Percentiles rank a stretch among this genome's conserved stretches.
These are phyloP conservation scores for Apiotrichum gamsii DNA, from an alignment of 1,284 basidiomycete species.

Conservation along the genomic window DNA sequence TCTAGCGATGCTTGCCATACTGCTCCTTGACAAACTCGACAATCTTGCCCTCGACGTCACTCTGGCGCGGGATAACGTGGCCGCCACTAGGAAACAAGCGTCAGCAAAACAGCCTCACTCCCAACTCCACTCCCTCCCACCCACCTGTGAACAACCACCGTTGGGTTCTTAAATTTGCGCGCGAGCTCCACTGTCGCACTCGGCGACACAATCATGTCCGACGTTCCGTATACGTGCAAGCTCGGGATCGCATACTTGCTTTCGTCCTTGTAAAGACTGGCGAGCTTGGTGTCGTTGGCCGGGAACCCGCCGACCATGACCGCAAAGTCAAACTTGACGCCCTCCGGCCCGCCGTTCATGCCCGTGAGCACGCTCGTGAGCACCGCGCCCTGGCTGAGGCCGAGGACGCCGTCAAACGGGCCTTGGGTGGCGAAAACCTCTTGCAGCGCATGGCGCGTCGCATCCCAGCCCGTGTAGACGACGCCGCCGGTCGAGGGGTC, in stretches of 20 bases:
- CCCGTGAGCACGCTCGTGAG: slow-evolving; percentile 68
- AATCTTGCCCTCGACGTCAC: no score
- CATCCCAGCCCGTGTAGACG: slow-evolving; percentile 54
- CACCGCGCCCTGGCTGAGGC: slow-evolving; percentile 76
- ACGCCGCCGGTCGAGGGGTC: background rate
- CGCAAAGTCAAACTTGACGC: slow-evolving; percentile 51
- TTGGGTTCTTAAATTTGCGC: background rate
- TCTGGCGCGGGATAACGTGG: background rate
- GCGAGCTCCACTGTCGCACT: slow-evolving; percentile 59
- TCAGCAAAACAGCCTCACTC: background rate
- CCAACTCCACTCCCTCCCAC: background rate
- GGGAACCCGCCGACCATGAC: slow-evolving; percentile 53
- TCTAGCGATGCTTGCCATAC: no score
- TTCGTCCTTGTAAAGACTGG: slow-evolving; percentile 48
- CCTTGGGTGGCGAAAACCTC: slow-evolving; percentile 42
- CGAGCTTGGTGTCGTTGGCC: slow-evolving; percentile 15
- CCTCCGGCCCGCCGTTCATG: slow-evolving; percentile 57
- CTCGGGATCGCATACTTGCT: slow-evolving; percentile 50
- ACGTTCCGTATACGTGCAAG: slow-evolving; percentile 70
- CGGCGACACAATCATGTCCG: slow-evolving; percentile 68
- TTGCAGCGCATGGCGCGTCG: slow-evolving; percentile 50
- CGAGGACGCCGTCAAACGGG: slow-evolving; percentile 62
- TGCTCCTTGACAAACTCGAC: no score
- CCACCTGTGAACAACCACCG: background rate
- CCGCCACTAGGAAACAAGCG: background rate